Evolutionary conservation across 2,329 filamentous ascomycete species (phyloP).

Genomic region (Alternaria solani): DNA sequence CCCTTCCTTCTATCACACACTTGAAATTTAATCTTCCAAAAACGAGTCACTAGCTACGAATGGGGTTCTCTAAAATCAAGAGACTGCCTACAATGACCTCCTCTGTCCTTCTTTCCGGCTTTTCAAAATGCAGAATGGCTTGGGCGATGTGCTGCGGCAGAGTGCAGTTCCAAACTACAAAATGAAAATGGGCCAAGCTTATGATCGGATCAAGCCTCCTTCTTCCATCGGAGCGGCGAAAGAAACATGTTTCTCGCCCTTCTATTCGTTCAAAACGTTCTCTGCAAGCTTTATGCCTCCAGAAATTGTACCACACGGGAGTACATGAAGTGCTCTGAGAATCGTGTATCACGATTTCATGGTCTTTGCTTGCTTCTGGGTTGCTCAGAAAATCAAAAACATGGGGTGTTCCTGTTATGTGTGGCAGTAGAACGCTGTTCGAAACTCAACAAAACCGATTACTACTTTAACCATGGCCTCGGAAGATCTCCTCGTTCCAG

Average conservation of each 20-base stretch:
- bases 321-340: too few species aligned
- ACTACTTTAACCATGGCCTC: rapidly evolving
- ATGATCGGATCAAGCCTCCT: too few species aligned
- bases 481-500: not conserved
- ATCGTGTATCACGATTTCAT: too few species aligned
- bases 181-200: not conserved
- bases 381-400: too few species aligned
- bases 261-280: too few species aligned
- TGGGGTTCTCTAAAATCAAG: not conserved
- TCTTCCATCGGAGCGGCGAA: too few species aligned
- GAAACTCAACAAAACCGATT: not conserved
- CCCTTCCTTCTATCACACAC: not conserved
- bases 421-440: not conserved
- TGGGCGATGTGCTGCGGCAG: not conserved
- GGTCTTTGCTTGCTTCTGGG: too few species aligned
- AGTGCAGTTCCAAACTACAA: rapidly evolving
- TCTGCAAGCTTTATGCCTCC: too few species aligned
- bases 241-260: too few species aligned
- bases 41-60: not conserved
- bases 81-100: not conserved
- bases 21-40: not conserved
- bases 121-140: not conserved
- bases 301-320: too few species aligned
- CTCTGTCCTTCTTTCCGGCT: not conserved
- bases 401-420: not conserved